Evolutionary conservation across 768 basidiomycete species (phyloP).

Genomic region (Phylloporus arenicola): DNA sequence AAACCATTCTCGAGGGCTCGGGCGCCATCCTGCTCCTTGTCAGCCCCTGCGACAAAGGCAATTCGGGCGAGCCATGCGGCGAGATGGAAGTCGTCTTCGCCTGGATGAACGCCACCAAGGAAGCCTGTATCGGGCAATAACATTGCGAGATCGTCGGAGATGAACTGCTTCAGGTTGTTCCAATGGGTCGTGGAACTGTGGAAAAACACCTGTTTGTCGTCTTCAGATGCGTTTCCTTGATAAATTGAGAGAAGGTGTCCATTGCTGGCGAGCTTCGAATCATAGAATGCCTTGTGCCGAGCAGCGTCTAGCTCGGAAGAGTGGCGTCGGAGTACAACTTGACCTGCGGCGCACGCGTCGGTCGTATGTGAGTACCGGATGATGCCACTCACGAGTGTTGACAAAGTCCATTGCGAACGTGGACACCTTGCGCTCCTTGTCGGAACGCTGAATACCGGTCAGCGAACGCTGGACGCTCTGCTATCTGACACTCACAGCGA

Average conservation of each 20-base stretch:
- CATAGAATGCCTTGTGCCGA: slow-evolving; percentile 41
- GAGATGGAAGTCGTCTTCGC: slow-evolving; percentile 54
- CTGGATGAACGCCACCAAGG: slow-evolving; percentile 42
- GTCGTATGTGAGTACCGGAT: neutral
- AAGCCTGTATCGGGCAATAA: slow-evolving; percentile 41
- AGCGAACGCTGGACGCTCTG: neutral
- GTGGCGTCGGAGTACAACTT: slow-evolving; percentile 37
- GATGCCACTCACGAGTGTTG: slow-evolving; percentile 35
- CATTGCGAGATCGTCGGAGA: slow-evolving; percentile 36
- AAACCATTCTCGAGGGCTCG: slow-evolving; percentile 37
- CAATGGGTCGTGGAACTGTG: slow-evolving; percentile 35
- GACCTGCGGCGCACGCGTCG: slow-evolving; percentile 30
- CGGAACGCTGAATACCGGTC: slow-evolving; percentile 34
- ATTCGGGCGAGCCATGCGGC: slow-evolving; percentile 50
- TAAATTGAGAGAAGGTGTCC: slow-evolving; percentile 39
- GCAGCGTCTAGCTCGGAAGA: slow-evolving; percentile 31
- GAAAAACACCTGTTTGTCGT: slow-evolving; percentile 37
- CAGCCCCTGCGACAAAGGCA: slow-evolving; percentile 34
- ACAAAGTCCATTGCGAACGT: slow-evolving; percentile 34
- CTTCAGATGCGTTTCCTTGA: slow-evolving; percentile 33
- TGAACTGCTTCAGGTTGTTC: slow-evolving; percentile 33
- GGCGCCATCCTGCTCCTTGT: slow-evolving; percentile 33
- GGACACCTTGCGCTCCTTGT: slow-evolving; percentile 35
- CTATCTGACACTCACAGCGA: slow-evolving; percentile 29
- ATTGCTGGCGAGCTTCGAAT: slow-evolving; percentile 37